These are phyloP conservation scores for Penicillium odoratum DNA, from an alignment of 495 filamentous ascomycete species.

Conservation along the genomic window DNA sequence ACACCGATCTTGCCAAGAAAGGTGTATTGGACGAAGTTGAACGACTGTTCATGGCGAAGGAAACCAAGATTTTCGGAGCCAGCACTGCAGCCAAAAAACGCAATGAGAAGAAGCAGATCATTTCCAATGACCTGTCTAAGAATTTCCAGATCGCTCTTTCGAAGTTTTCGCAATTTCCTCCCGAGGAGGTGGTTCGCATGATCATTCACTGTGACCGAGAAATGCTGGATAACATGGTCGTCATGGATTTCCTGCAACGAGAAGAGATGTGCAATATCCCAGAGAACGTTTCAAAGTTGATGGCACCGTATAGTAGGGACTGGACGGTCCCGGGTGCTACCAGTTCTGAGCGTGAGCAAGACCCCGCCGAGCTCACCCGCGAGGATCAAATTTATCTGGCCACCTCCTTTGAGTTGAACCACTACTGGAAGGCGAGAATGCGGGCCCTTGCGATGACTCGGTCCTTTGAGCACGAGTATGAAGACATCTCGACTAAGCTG, in stretches of 20 bases:
- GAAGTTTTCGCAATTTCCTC: constrained; percentile 79
- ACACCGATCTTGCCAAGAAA: constrained; percentile 84
- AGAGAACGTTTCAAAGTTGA: constrained; percentile 84
- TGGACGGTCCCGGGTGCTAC: constrained; percentile 90
- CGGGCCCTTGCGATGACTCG: constrained; percentile 83
- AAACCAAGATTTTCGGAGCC: constrained; percentile 80
- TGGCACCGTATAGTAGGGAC: constrained; percentile 94
- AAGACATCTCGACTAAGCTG: constrained; percentile 81
- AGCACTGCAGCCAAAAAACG: constrained; percentile 65
- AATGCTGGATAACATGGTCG: constrained; percentile 86
- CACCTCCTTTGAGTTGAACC: constrained; percentile 91
- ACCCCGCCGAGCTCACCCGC: constrained; percentile 83
- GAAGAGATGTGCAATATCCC: constrained; percentile 90
- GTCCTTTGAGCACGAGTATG: constrained; percentile 85
- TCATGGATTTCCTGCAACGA: constrained; percentile 95
- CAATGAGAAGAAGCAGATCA: constrained; percentile 95
- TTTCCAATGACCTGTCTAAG: constrained; percentile 87
- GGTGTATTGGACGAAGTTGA: constrained; percentile 97
- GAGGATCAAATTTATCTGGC: constrained; percentile 94
- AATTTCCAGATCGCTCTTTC: constrained; percentile 90
- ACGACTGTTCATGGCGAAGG: constrained; percentile 94
- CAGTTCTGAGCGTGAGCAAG: constrained; percentile 77
- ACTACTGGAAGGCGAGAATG: constrained; percentile 99
- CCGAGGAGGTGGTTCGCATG: constrained; percentile 84
- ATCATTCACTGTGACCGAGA: constrained; percentile 94